These are phyloP conservation scores for Lachancea meyersii DNA, from an alignment of 805 yeast genomes.

Conservation along the genomic window DNA sequence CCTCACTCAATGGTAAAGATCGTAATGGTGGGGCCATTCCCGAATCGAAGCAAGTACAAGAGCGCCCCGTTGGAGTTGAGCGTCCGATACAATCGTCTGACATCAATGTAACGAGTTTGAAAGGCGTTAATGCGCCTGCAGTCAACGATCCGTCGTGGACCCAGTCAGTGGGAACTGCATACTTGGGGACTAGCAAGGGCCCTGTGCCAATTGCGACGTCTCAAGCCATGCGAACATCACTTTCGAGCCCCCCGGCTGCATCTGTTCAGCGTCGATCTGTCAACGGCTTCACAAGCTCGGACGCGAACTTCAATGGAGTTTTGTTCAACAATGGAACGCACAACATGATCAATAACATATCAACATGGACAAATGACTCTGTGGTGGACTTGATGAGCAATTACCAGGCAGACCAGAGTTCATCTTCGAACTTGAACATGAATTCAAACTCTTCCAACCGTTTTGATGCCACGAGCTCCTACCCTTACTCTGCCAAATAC, in stretches of 20 bases:
- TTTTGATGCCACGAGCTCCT: not conserved
- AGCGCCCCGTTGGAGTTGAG: not conserved
- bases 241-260: not conserved
- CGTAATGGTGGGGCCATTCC: not conserved
- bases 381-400: constrained; percentile 19
- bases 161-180: not conserved
- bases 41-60: not conserved
- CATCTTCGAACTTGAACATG: not conserved
- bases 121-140: no score
- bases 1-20: constrained; percentile 18
- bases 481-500: not conserved
- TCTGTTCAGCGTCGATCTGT: not conserved
- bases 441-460: not conserved
- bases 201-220: not conserved
- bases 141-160: not conserved
- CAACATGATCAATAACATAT: constrained; percentile 54
- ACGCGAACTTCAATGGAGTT: constrained; percentile 15
- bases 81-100: not conserved
- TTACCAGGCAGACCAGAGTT: constrained; percentile 1
- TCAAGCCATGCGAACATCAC: not conserved
- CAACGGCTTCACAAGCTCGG: not conserved
- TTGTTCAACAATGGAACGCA: constrained; percentile 40
- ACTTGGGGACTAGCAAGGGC: not conserved
- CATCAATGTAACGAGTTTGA: not conserved
- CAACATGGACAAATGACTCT: constrained; percentile 46